Evolutionary conservation across 108 stramenopile species (phyloP).

Genomic region (Cylindrotheca fusiformis): DNA sequence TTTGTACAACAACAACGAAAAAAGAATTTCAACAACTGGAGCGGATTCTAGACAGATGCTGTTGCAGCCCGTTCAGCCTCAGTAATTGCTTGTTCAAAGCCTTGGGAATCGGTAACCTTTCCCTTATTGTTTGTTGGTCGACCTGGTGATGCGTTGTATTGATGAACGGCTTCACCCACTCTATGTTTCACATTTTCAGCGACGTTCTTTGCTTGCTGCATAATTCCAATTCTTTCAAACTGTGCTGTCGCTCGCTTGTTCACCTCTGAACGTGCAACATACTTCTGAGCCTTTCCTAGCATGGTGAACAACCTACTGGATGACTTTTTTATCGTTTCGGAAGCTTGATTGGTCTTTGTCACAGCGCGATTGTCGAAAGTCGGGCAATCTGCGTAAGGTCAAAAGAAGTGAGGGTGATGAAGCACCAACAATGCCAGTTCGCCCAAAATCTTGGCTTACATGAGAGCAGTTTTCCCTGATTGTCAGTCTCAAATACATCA

Average conservation of each 20-base stretch:
- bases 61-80: constrained; percentile 32
- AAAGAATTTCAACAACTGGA: no score
- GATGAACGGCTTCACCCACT: constrained; percentile 49
- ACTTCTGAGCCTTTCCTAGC: constrained; percentile 53
- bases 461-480: constrained; percentile 72
- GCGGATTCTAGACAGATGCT: background rate
- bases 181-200: constrained; percentile 37
- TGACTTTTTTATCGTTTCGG: constrained; percentile 67
- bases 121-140: background rate
- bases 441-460: constrained; percentile 5
- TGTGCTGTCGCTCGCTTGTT: constrained; percentile 44
- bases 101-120: constrained; percentile 13
- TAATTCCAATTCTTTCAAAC: constrained; percentile 31
- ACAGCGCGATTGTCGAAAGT: constrained; percentile 87
- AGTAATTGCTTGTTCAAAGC: constrained; percentile 34
- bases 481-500: constrained; percentile 89
- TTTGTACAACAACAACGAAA: no score
- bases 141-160: constrained; percentile 22
- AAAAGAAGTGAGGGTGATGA: no score
- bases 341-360: constrained; percentile 69
- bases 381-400: constrained; percentile 53
- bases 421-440: no score
- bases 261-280: constrained; percentile 54
- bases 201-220: constrained; percentile 34
- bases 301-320: constrained; percentile 56